phyloP scores from a whole-genome alignment of 371 early-diverging fungal species.

The Apophysomyces trapeziformis region DNA sequence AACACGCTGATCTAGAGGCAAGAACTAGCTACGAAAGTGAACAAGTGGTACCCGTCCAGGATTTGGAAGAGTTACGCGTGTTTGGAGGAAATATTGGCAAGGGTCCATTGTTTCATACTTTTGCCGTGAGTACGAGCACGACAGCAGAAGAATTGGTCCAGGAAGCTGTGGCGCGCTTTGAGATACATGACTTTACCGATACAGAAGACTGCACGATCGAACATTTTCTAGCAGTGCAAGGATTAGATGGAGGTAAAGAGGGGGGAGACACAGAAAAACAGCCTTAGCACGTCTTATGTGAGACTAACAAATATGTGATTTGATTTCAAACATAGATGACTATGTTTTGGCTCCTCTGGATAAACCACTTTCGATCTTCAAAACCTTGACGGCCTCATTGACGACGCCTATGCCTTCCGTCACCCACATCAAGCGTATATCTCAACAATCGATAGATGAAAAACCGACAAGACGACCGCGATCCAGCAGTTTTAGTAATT shows the following conservation, averaged over 20 bases:
- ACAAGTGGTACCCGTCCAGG: conserved; percentile 1
- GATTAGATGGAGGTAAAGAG: conserved; percentile 60
- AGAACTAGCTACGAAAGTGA: neutral
- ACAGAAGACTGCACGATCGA: conserved; percentile 41
- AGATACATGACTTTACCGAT: conserved; percentile 28
- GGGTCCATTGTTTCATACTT: conserved; percentile 60
- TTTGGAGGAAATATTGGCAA: conserved; percentile 66
- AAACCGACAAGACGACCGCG: conserved; percentile 26
- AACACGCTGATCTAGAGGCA: neutral
- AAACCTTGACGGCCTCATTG: conserved; percentile 61
- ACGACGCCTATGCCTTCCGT: conserved; percentile 63
- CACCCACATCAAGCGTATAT: conserved; percentile 33
- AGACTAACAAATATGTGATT: too few species aligned
- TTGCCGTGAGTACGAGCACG: conserved; percentile 41
- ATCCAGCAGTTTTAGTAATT: conserved; percentile 51
- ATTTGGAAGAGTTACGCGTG: conserved; percentile 36
- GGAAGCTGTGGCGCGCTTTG: conserved; percentile 52
- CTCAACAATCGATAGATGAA: conserved; percentile 25
- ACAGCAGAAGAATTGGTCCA: conserved; percentile 58
- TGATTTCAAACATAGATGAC: conserved; percentile 42
- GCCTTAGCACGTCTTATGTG: too few species aligned
- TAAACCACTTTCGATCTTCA: conserved; percentile 62
- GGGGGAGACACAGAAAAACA: neutral
- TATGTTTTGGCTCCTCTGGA: conserved; percentile 58
- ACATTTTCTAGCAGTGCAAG: conserved; percentile 61